A percentile compares a stretch with the other conserved stretches of the same genome.
Conservation (phyloP, 768 basidiomycete species). For the Mycena filopes region DNA sequence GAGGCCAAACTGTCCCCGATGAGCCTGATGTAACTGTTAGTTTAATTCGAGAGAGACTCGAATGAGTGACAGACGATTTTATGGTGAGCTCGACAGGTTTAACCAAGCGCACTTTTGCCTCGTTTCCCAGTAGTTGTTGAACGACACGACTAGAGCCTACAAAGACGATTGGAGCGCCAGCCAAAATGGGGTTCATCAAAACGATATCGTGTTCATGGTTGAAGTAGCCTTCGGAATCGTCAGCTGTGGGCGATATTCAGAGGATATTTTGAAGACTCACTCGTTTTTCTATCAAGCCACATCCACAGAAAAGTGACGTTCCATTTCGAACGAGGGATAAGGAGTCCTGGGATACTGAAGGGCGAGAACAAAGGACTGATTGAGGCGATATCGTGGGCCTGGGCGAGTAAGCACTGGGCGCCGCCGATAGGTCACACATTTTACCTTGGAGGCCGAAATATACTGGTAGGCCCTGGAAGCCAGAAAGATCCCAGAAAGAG, state of each 20-base stretch:
- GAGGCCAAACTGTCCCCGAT: slow-evolving; percentile 14
- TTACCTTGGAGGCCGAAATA: slow-evolving; percentile 2
- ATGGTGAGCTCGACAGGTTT: slow-evolving; percentile 18
- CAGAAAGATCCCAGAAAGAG: slow-evolving; percentile 1
- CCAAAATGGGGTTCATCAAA: slow-evolving; percentile 15
- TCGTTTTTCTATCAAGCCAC: slow-evolving; percentile 19
- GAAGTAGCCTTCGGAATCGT: slow-evolving; percentile 3
- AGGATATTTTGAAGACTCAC: background rate
- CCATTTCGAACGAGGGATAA: slow-evolving; percentile 14
- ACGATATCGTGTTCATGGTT: slow-evolving; percentile 10
- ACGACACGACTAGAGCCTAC: slow-evolving; percentile 16
- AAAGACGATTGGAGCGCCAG: slow-evolving; percentile 9
- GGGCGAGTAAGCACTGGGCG: background rate
- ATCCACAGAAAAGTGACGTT: slow-evolving; percentile 20
- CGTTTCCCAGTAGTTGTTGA: slow-evolving; percentile 16
- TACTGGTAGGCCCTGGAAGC: slow-evolving; percentile 7
- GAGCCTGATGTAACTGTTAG: background rate
- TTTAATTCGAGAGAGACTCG: background rate
- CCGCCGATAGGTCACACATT: background rate
- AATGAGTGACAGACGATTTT: background rate
- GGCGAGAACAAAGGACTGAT: slow-evolving; percentile 16
- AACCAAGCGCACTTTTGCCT: slow-evolving; percentile 13
- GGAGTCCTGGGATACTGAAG: slow-evolving; percentile 14
- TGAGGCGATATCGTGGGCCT: slow-evolving; percentile 3
- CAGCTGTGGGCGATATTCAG: background rate